Evolutionary conservation across 768 basidiomycete genomes (phyloP).

Genomic region (Psilocybe cyanescens): DNA sequence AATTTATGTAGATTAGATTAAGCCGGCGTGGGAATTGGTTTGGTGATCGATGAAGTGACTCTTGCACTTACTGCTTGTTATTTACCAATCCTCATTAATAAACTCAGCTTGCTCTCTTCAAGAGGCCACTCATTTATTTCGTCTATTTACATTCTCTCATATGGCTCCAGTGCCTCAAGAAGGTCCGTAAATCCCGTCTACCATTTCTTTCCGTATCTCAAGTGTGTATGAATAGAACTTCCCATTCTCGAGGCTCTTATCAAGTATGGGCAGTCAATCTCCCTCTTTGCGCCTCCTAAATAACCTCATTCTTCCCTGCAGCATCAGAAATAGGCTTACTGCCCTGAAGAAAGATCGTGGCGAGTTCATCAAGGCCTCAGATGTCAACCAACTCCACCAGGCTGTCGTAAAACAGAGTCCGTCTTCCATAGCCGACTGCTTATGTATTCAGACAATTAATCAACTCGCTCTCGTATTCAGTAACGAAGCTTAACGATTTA

Average conservation of each 20-base stretch:
- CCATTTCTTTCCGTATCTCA: conserved; percentile 15
- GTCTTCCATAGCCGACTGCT: conserved; percentile 22
- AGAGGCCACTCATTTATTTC: neutral
- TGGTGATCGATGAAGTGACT: conserved; percentile 28
- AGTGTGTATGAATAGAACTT: conserved; percentile 60
- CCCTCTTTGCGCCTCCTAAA: conserved; percentile 15
- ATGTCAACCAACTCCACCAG: conserved; percentile 93
- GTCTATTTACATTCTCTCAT: conserved; percentile 14
- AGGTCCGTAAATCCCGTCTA: conserved; percentile 47
- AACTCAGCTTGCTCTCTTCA: neutral
- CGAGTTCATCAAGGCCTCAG: conserved; percentile 90
- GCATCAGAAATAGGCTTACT: conserved; percentile 94
- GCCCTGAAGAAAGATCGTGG: conserved; percentile 93
- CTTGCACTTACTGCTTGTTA: conserved; percentile 5
- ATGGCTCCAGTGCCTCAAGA: conserved; percentile 84
- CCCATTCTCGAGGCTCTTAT: conserved; percentile 95
- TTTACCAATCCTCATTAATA: neutral
- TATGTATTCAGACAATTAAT: conserved; percentile 6
- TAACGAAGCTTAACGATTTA: conserved; percentile 90
- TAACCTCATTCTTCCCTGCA: conserved; percentile 34
- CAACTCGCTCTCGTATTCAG: conserved; percentile 36
- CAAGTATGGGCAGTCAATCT: conserved; percentile 55
- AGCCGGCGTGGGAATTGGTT: conserved; percentile 32
- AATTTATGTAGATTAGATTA: conserved; percentile 24
- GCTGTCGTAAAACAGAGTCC: conserved; percentile 91